phyloP scores from a whole-genome alignment of 805 yeast species.

The Wickerhamomyces silvicola region DNA sequence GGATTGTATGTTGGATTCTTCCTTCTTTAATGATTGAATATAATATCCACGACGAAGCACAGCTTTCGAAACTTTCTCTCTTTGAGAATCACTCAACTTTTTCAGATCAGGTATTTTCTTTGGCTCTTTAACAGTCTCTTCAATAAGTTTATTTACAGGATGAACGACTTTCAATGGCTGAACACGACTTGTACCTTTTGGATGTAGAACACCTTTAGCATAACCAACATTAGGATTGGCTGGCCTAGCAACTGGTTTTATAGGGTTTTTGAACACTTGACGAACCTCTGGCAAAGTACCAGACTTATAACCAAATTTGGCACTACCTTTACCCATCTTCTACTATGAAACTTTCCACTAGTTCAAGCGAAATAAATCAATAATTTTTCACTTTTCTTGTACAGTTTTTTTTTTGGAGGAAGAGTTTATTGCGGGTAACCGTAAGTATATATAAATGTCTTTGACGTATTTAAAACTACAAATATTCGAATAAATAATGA shows the following conservation, averaged over 20 bases:
- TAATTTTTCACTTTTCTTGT: too few species aligned
- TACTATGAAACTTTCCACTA: not conserved
- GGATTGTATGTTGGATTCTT: conserved; percentile 27
- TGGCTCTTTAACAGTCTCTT: conserved; percentile 45
- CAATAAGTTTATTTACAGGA: conserved; percentile 55
- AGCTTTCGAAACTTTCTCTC: conserved; percentile 32
- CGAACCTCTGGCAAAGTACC: conserved; percentile 81
- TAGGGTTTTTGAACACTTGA: conserved; percentile 63
- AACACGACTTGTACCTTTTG: conserved; percentile 52
- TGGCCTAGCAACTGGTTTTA: conserved; percentile 31
- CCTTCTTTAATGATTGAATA: conserved; percentile 44
- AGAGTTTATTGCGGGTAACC: too few species aligned
- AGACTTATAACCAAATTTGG: conserved; percentile 51
- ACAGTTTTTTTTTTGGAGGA: too few species aligned
- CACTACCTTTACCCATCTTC: conserved; percentile 41
- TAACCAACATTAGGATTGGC: conserved; percentile 54
- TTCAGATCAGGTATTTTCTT: conserved; percentile 20
- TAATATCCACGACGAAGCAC: conserved; percentile 69
- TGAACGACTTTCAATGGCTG: conserved; percentile 46
- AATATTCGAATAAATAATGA: too few species aligned
- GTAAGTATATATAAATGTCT: too few species aligned
- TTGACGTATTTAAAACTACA: too few species aligned
- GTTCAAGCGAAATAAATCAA: too few species aligned
- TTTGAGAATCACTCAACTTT: conserved; percentile 20
- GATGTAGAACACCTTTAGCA: conserved; percentile 67